These are phyloP conservation scores for Skeletonema costatum DNA, from an alignment of 108 stramenopile genomes.

Conservation along the genomic window DNA sequence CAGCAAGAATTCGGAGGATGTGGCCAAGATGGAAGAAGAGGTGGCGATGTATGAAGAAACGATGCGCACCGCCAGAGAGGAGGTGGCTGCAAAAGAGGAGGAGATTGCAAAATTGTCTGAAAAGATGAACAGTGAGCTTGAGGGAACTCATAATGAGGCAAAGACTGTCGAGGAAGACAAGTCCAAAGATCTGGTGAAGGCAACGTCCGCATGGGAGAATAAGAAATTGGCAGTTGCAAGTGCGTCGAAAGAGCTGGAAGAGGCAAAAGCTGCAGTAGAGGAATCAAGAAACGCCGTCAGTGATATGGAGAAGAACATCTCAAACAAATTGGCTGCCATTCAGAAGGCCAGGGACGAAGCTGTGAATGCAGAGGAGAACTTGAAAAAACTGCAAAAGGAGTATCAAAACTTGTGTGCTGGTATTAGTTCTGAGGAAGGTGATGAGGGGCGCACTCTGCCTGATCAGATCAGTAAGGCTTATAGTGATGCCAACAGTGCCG, in stretches of 20 bases:
- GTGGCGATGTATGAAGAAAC: slow-evolving; percentile 57
- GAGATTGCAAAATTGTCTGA: slow-evolving; percentile 59
- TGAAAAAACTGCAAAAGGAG: slow-evolving; percentile 58
- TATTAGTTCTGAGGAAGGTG: slow-evolving; percentile 74
- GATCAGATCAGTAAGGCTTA: slow-evolving; percentile 88
- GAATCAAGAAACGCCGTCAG: slow-evolving; percentile 59
- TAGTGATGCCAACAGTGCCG: slow-evolving; percentile 88
- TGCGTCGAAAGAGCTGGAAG: slow-evolving; percentile 71
- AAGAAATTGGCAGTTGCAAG: slow-evolving; percentile 67
- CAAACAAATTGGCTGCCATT: slow-evolving; percentile 55
- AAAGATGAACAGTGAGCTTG: slow-evolving; percentile 69
- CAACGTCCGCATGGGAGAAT: slow-evolving; percentile 82
- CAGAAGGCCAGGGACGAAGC: slow-evolving; percentile 61
- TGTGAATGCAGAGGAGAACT: slow-evolving; percentile 63
- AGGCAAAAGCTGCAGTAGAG: slow-evolving; percentile 59
- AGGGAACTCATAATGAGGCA: slow-evolving; percentile 50
- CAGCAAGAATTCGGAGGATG: slow-evolving; percentile 63
- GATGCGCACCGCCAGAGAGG: slow-evolving; percentile 21
- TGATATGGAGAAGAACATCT: slow-evolving; percentile 69
- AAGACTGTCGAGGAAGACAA: slow-evolving; percentile 75
- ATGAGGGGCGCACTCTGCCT: slow-evolving; percentile 80
- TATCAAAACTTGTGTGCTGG: slow-evolving; percentile 92
- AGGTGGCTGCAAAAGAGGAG: slow-evolving; percentile 64
- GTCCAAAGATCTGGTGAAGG: slow-evolving; percentile 95
- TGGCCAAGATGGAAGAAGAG: slow-evolving; percentile 65